Evolutionary conservation across 768 basidiomycete species (phyloP), one percentile per base, ranked within the genome.

Genomic region (Mycena capillaripes): DNA sequence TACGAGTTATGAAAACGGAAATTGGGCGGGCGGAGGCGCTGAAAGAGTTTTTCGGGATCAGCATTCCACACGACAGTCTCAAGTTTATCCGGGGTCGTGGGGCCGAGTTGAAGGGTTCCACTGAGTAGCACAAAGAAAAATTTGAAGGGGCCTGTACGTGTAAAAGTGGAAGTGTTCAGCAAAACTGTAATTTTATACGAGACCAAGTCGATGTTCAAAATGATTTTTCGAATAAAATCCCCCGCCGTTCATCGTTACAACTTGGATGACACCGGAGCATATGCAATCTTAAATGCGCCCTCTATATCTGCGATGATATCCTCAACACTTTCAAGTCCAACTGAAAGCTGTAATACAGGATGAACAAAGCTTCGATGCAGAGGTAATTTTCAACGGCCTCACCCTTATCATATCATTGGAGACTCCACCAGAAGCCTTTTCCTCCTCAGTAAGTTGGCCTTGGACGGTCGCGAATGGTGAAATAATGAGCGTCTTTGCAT

Each of bases 391-490:
- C n/a, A n/a, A n/a, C n/a, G n/a, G n/a, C n/a, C 86, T n/a, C 74
- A 92, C 92, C 52, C 94, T 86, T 67, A 95, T 93, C 50, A 94
- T 83, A 79, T 95, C 93, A 0, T 91, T 88, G 2, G 91, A 90
- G 4, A 94, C 92, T 11, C 94, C 94, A 23, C 90, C 86, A 7
- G 86, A 81, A 17, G 85, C 70, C 76, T 90, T 90, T 78, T 95
- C 94, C 63, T 86, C 88, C n/a, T 82, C 82, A 0, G 84, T 86
- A 56, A 94, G 82, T 79, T 95, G 93, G 46, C 89, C 84, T 75
- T 95, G 94, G 0, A 93, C 94, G 25, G 94, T 94, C 21, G 87
- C 87, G 5, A 90, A 91, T 1, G 94, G 93, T 75, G 93, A 91
- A 69, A 95, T 93, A 53, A 93, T 91, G 17, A 95, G 86, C 10